Percentiles rank a stretch among this genome's conserved stretches.
phyloP scores from a whole-genome alignment of 441 rosid species.

The Croton laevigatus region DNA sequence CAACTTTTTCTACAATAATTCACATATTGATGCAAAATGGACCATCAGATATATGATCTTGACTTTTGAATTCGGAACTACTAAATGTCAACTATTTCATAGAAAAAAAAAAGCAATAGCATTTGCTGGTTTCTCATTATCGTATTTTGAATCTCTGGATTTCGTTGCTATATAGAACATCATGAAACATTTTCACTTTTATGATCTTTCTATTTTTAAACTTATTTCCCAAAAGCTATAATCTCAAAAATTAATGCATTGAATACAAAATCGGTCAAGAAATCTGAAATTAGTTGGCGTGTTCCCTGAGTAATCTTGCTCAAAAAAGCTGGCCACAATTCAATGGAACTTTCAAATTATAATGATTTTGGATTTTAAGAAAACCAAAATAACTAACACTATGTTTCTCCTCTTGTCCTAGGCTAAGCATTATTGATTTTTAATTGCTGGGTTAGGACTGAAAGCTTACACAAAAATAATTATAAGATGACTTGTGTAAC shows the following conservation, averaged over 20 bases:
- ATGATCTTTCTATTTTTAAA: background rate
- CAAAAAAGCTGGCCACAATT: background rate
- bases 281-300: background rate
- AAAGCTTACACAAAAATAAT: background rate
- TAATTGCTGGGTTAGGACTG: background rate
- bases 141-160: background rate
- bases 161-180: background rate
- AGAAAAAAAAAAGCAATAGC: background rate
- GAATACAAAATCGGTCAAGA: background rate
- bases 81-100: background rate
- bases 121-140: background rate
- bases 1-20: too few relatives aligned
- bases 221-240: background rate
- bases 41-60: background rate
- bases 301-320: background rate
- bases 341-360: background rate
- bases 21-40: too few relatives aligned
- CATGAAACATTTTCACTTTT: background rate
- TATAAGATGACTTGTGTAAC: background rate
- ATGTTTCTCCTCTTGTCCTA: background rate
- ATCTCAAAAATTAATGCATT: background rate
- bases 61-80: background rate
- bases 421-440: background rate
- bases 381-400: background rate
- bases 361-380: background rate